Base-by-base conservation (phyloP, 306 rosid species). In the Pterocarpus santalinus region DNA sequence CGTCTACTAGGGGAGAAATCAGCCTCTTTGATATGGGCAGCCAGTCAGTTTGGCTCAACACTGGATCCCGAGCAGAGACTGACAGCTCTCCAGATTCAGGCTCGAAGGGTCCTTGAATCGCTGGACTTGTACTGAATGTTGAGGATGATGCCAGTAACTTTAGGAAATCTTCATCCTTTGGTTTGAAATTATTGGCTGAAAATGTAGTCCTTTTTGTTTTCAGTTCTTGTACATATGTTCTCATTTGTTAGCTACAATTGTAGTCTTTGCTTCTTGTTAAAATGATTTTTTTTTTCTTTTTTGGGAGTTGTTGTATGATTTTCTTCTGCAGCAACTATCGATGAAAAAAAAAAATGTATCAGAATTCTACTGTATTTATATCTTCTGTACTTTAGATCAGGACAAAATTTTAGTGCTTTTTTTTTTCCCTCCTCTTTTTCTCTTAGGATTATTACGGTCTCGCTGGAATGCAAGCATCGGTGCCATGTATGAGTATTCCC, bases 1-100 rank as follows among this genome's bases (percentile, higher is more conserved):
- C 89, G 88, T 75, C 93, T 93, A 69, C 86, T 93, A 8, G 99
- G 99, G 22, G 99, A 93, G 89, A 95, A 88, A 85, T 91, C 96
- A 47, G 98, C 97, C 75, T 95, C 98, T 68, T 87, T 95, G 90
- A 95, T 95, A 81, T 95, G 99, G 99, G 99, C 98, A 63, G 98
- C 98, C 22, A 93, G 97, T 88, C 98, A 93, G 76, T 95, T 92
- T 64, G 99, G 92, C 32, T 91, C 99, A 1, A 93, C 96, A 8
- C 95, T 95, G 58, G 94, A 93, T 81, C 92, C 96, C 0, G 94
- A 95, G 77, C 93, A 93, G 87, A 89, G 97, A 85, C 66, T 95
- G 11, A 89, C 95, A 2, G 97, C 96, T 49, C 93, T 90, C 2
- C 96, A 94, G 66, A 89, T 92, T 82, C 97, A 94, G 85, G 99